Conservation (phyloP, 768 basidiomycete genomes). For the Tephrocybe sp. region DNA sequence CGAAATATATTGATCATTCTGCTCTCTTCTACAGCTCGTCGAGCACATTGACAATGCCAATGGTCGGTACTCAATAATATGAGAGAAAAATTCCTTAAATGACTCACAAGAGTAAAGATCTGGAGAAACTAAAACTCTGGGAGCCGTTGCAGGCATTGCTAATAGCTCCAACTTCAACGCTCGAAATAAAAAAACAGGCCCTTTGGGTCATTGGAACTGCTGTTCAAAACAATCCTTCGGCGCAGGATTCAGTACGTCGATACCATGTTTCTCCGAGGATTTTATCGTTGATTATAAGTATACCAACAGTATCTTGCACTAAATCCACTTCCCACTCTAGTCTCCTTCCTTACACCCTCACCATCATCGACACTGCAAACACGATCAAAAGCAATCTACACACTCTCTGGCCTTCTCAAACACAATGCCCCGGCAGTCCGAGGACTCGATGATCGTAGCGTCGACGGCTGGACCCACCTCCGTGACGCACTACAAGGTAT, state of each 20-base stretch:
- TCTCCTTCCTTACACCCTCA: slow-evolving; percentile 59
- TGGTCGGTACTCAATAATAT: slow-evolving; percentile 43
- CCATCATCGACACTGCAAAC: slow-evolving; percentile 47
- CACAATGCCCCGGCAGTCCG: slow-evolving; percentile 71
- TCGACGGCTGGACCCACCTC: slow-evolving; percentile 66
- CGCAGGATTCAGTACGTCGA: slow-evolving; percentile 68
- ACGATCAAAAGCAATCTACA: slow-evolving; percentile 82
- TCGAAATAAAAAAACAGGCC: slow-evolving; percentile 63
- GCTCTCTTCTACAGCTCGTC: slow-evolving; percentile 53
- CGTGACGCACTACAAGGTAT: slow-evolving; percentile 61
- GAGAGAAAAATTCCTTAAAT: background rate
- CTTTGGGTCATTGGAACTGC: slow-evolving; percentile 91
- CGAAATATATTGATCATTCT: background rate
- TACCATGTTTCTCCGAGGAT: background rate
- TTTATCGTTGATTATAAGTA: background rate
- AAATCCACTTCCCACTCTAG: slow-evolving; percentile 64
- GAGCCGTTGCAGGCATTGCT: slow-evolving; percentile 68
- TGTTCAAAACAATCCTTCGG: slow-evolving; percentile 84
- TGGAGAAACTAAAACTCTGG: slow-evolving; percentile 79
- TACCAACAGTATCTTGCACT: slow-evolving; percentile 54
- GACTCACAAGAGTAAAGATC: slow-evolving; percentile 37
- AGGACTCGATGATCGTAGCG: slow-evolving; percentile 41
- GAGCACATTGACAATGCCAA: slow-evolving; percentile 93
- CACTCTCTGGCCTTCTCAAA: slow-evolving; percentile 75
- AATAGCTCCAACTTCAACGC: slow-evolving; percentile 49